These are phyloP conservation scores for Claviceps pazoutovae DNA, from an alignment of 2,329 filamentous ascomycete species.

Conservation along the genomic window DNA sequence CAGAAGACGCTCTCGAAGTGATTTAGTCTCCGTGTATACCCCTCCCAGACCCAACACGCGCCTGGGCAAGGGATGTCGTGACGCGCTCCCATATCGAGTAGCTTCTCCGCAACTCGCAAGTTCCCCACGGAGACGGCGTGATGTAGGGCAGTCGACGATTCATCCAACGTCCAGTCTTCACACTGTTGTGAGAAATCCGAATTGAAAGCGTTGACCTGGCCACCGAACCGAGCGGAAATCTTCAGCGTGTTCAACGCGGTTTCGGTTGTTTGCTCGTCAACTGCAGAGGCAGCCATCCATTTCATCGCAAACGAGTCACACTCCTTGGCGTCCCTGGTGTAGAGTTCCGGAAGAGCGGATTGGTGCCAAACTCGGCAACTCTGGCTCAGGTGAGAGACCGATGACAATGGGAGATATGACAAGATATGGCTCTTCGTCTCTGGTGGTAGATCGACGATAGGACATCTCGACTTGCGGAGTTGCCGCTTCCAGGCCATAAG, in stretches of 20 bases:
- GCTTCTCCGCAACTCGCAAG: not conserved
- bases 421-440: not conserved
- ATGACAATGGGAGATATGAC: not conserved
- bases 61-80: not conserved
- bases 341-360: not conserved
- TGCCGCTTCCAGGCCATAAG: not conserved
- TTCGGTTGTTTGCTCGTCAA: not conserved
- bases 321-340: not conserved
- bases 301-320: slow-evolving; percentile 1
- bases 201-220: slow-evolving; percentile 1
- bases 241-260: not conserved
- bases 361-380: not conserved
- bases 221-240: not conserved
- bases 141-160: slow-evolving; percentile 1
- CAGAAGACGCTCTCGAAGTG: not conserved
- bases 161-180: not conserved
- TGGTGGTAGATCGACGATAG: not conserved
- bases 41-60: not conserved
- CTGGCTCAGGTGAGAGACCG: not conserved
- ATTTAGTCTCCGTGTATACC: not conserved
- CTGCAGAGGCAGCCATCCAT: slow-evolving; percentile 1
- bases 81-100: not conserved
- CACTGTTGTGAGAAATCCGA: not conserved
- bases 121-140: not conserved
- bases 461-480: not conserved